Base-by-base conservation (phyloP, 306 rosid species). In the Heteromeles arbutifolia region DNA sequence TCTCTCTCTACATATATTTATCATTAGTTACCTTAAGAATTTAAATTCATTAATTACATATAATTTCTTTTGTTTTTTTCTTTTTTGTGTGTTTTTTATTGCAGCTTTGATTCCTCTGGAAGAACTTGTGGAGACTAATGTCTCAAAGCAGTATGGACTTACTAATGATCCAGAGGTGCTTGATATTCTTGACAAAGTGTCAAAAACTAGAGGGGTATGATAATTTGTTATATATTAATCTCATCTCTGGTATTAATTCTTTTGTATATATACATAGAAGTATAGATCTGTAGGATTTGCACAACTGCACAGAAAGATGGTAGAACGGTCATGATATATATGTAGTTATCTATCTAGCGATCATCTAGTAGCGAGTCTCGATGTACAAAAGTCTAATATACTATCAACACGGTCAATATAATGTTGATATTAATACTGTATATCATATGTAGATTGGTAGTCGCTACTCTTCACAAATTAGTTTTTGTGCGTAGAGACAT, bases 61-160 rank as follows among this genome's bases (percentile, higher is more conserved):
- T 28, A 13, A 48, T 28, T 62, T 18, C 9, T 22, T 22, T n/a
- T 14, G 21, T 0, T 67, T 10, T 12, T 5, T 0, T 67, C 7
- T 12, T 5, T 67, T 31, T 67, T 67, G 12, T 78, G 48, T 43
- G 45, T 28, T 45, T 29, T 21, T 50, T 13, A 31, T 67, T 65
- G 74, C 84, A 91, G 93, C 96, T 77, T 85, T 92, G 88, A 86
- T 92, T 82, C 96, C 96, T 65, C 67, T 90, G 28, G 97, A 87
- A 80, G 96, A 92, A 81, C 77, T 92, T 67, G 83, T 74, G 52
- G 96, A 86, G 85, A 79, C 77, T 12, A 82, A 92, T 34, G 86
- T 84, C 44, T 77, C 92, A 18, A 90, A 88, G 88, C 91, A 88
- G 26, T 92, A 92, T 84, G 97, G 97, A 65, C 88, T 92, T 69